Base-by-base conservation (phyloP, 2,329 filamentous ascomycete genomes). In the Alternaria consortialis region DNA sequence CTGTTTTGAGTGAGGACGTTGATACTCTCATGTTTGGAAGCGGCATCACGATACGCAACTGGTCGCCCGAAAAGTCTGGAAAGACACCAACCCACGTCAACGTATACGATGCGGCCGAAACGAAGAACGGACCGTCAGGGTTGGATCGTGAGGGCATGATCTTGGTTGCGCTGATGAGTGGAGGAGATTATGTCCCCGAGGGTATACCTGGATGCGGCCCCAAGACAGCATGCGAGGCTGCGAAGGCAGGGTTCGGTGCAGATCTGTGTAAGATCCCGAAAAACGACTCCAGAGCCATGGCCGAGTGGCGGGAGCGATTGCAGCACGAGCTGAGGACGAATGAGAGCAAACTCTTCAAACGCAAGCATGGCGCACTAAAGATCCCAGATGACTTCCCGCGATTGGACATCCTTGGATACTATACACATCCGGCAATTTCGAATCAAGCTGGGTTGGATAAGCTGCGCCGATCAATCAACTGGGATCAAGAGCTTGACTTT, bases 21-120 rank as follows among this genome's bases (percentile, higher is more conserved):
- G 95, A 99, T 76, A 95, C 94, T 2, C 87, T 98, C 71, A 98
- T 98, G 94, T 98, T 98, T 80, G 95, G 95, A 1, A 95, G 93
- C 65, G 89, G 87, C 0, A 80, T 88, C 37, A 94, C 91, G 0
- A 80, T 97, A 42, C 86, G 93, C 52, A 94, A 93, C 71, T 97
- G 92, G 89, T 91, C 91, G 0, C 86, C 91, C 3, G 92, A 96
- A 74, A 85, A 83, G 44, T 85, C 83, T n/a, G 86, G 84, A 69
- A 91, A 90, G 63, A 82, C 81, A 0, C 92, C 93, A 0, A 97
- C 94, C 0, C 95, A 98, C 73, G 90, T 98, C 54, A 92, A 90
- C 43, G 82, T 96, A 48, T 96, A 97, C 75, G 87, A 93, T 58
- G 86, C 87, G 0, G 78, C 84, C 11, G 82, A 85, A 37, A 86